phyloP scores from a whole-genome alignment of 805 yeast genomes.

The Teunomyces atbi region DNA sequence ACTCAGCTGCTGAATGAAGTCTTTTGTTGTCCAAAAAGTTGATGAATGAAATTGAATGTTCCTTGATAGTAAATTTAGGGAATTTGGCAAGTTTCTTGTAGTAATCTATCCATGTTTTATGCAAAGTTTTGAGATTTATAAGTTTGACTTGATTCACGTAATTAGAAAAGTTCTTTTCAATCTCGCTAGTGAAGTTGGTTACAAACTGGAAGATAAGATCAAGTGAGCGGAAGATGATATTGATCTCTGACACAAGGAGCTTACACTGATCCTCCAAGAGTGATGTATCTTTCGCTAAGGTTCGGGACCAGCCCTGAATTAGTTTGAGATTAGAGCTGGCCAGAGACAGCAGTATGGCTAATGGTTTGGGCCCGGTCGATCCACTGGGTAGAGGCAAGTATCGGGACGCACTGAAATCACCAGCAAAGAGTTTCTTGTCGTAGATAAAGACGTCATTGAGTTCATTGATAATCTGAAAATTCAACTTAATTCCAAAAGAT shows the following conservation, averaged over 20 bases:
- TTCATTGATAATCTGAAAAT: conserved; percentile 51
- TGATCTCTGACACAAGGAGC: conserved; percentile 32
- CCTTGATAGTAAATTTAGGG: conserved; percentile 35
- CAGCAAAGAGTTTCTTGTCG: conserved; percentile 58
- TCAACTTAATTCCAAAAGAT: conserved; percentile 63
- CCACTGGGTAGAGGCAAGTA: not conserved
- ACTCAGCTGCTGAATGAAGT: conserved; percentile 30
- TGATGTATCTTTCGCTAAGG: conserved; percentile 41
- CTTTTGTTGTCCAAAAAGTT: conserved; percentile 29
- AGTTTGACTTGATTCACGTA: conserved; percentile 35
- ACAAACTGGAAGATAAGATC: conserved; percentile 49
- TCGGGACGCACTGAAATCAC: conserved; percentile 9
- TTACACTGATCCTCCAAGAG: conserved; percentile 28
- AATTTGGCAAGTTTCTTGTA: conserved; percentile 34
- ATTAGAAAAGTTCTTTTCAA: conserved; percentile 44
- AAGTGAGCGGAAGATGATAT: conserved; percentile 44
- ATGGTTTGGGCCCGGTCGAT: not conserved
- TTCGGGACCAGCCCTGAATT: conserved; percentile 53
- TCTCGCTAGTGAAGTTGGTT: conserved; percentile 47
- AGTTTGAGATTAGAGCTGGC: conserved; percentile 30
- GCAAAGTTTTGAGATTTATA: conserved; percentile 41
- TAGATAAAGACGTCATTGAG: conserved; percentile 57
- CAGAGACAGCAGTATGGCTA: not conserved
- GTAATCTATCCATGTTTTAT: conserved; percentile 35
- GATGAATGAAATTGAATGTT: conserved; percentile 24